Conservation (phyloP, 2,329 filamentous ascomycete species). For the Tolypocladium ovalisporum region DNA sequence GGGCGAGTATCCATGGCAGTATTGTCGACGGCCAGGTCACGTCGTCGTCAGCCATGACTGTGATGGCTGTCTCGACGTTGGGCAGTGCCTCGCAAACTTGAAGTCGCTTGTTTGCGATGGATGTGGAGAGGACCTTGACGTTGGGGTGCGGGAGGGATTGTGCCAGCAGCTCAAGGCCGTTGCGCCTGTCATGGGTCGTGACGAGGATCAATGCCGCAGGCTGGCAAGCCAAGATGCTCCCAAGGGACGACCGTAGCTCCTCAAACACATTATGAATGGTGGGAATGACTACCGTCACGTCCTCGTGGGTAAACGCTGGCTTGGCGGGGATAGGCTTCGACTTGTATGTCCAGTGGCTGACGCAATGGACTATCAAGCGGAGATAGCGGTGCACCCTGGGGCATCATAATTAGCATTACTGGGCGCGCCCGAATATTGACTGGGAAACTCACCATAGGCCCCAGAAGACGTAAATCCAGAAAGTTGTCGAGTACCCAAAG, state of each 20-base stretch:
- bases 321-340: slow-evolving; percentile 74
- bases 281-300: slow-evolving; percentile 91
- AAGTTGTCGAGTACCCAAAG: slow-evolving; percentile 31
- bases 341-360: slow-evolving; percentile 79
- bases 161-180: slow-evolving; percentile 56
- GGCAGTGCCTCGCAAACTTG: slow-evolving; percentile 90
- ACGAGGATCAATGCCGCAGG: slow-evolving; percentile 72
- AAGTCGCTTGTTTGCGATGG: slow-evolving; percentile 87
- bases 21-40: slow-evolving; percentile 84
- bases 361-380: slow-evolving; percentile 72
- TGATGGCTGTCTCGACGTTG: slow-evolving; percentile 71
- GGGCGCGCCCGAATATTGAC: not conserved
- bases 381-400: slow-evolving; percentile 76
- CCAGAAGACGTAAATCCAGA: slow-evolving; percentile 34
- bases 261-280: slow-evolving; percentile 82
- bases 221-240: slow-evolving; percentile 61
- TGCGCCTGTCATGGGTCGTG: slow-evolving; percentile 71
- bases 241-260: slow-evolving; percentile 70
- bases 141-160: slow-evolving; percentile 47
- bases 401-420: not conserved
- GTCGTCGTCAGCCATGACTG: slow-evolving; percentile 90
- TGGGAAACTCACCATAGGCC: slow-evolving; percentile 34
- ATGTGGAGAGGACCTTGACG: slow-evolving; percentile 64
- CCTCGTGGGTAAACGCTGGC: slow-evolving; percentile 65
- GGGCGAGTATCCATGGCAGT: slow-evolving; percentile 83